Evolutionary conservation across 2,329 filamentous ascomycete species (phyloP).

Genomic region (Metarhizium sp.): DNA sequence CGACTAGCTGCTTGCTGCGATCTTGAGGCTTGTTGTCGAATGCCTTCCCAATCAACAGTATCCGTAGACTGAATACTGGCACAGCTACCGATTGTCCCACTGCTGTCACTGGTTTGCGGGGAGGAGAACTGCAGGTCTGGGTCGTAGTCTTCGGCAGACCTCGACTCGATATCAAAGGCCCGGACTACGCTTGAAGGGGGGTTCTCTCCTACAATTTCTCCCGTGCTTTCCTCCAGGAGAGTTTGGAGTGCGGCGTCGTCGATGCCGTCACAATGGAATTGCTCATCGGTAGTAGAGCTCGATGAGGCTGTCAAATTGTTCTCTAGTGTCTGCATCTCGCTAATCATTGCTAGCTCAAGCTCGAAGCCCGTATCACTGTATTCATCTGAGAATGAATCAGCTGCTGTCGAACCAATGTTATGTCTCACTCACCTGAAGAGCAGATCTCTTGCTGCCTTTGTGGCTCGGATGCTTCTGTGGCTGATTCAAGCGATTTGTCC

Average conservation of each 20-base stretch:
- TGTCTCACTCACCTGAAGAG: not conserved
- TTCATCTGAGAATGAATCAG: not conserved
- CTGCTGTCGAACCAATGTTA: not conserved
- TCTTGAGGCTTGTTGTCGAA: conserved; percentile 11
- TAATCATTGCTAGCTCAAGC: not conserved
- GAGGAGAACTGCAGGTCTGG: conserved; percentile 26
- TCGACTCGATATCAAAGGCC: conserved; percentile 22
- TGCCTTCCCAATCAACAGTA: conserved; percentile 30
- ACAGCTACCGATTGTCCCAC: not conserved
- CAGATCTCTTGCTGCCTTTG: not conserved
- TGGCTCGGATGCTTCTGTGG: not conserved
- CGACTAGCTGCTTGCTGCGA: not conserved
- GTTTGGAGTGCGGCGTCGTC: not conserved
- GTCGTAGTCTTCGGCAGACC: conserved; percentile 25
- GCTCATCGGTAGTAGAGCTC: not conserved
- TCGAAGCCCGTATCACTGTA: not conserved
- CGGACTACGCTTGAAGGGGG: conserved; percentile 23
- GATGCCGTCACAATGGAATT: not conserved
- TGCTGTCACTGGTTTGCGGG: conserved; percentile 6
- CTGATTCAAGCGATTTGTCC: not conserved
- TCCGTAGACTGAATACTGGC: conserved; percentile 9
- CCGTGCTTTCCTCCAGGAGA: not conserved
- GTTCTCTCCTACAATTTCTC: not conserved
- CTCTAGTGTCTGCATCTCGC: not conserved
- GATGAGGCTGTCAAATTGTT: not conserved